phyloP scores from a whole-genome alignment of 1,284 basidiomycete species.

The Pseudozyma flocculosa region DNA sequence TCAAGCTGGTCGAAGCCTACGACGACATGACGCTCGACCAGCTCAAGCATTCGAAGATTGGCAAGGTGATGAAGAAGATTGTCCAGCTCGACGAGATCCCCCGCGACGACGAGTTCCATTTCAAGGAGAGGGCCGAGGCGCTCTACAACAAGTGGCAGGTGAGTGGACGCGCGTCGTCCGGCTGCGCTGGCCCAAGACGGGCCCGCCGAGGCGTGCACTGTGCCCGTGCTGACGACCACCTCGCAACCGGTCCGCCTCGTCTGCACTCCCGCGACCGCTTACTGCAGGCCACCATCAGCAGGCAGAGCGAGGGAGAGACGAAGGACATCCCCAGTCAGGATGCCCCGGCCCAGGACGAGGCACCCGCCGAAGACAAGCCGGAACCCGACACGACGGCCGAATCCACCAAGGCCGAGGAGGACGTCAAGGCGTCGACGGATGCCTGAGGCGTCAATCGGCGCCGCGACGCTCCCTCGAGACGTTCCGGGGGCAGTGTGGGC shows the following conservation, averaged over 20 bases:
- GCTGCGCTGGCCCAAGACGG: too few species aligned
- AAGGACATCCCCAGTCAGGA: neutral
- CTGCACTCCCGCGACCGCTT: too few species aligned
- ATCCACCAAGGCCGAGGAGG: neutral
- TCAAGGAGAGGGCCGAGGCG: conserved; percentile 69
- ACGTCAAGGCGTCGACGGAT: neutral
- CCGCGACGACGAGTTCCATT: conserved; percentile 79
- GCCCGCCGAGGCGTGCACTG: too few species aligned
- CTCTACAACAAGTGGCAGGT: conserved; percentile 59
- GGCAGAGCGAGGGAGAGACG: neutral
- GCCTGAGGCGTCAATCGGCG: neutral
- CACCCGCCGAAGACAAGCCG: neutral
- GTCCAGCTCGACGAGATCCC: conserved; percentile 72
- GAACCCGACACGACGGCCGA: neutral
- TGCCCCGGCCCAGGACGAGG: neutral
- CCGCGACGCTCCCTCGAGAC: too few species aligned
- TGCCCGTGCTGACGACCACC: too few species aligned
- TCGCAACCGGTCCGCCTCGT: too few species aligned
- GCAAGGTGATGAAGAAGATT: conserved; percentile 97
- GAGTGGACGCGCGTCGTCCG: neutral
- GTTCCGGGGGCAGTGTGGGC: too few species aligned
- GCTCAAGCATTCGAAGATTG: conserved; percentile 85
- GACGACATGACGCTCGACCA: conserved; percentile 79
- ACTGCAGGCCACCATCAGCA: neutral
- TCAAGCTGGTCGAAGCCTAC: conserved; percentile 80